These are phyloP conservation scores for Zymoseptoria brevis DNA, from an alignment of 2,329 filamentous ascomycete species.

Conservation along the genomic window DNA sequence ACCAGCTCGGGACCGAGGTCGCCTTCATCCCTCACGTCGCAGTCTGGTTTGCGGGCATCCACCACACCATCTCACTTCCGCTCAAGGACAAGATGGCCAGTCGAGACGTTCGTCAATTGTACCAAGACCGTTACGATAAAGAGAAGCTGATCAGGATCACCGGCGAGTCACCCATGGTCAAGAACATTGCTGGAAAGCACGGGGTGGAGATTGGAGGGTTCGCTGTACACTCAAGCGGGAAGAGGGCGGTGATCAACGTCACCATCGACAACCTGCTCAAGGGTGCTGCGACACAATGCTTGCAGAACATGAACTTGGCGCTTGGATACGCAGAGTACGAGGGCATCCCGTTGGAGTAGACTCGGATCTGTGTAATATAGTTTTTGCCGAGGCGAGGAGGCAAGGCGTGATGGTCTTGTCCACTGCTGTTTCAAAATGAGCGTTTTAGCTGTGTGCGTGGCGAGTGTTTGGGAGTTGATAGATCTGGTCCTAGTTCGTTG, in stretches of 20 bases:
- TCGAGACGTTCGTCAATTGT: constrained; percentile 85
- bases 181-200: constrained; percentile 75
- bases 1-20: constrained; percentile 64
- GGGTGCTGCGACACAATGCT: constrained; percentile 84
- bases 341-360: constrained; percentile 60
- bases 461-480: neutral
- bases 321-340: constrained; percentile 83
- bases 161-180: constrained; percentile 79
- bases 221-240: constrained; percentile 81
- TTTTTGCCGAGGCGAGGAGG: neutral
- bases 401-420: neutral
- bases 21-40: constrained; percentile 91
- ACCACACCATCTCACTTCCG: constrained; percentile 84
- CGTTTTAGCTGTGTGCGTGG: neutral
- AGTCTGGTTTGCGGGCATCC: constrained; percentile 95
- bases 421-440: neutral
- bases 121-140: constrained; percentile 91
- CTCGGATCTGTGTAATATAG: neutral
- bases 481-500: neutral
- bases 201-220: constrained; percentile 92
- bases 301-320: constrained; percentile 94
- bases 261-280: constrained; percentile 93
- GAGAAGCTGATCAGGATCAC: constrained; percentile 92
- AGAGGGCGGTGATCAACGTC: constrained; percentile 86
- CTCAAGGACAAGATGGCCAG: constrained; percentile 79